A percentile compares a stretch with the other conserved stretches of the same genome.
These are phyloP conservation scores for Hypoxylon sp. DNA, from an alignment of 2,329 filamentous ascomycete genomes.

Conservation along the genomic window DNA sequence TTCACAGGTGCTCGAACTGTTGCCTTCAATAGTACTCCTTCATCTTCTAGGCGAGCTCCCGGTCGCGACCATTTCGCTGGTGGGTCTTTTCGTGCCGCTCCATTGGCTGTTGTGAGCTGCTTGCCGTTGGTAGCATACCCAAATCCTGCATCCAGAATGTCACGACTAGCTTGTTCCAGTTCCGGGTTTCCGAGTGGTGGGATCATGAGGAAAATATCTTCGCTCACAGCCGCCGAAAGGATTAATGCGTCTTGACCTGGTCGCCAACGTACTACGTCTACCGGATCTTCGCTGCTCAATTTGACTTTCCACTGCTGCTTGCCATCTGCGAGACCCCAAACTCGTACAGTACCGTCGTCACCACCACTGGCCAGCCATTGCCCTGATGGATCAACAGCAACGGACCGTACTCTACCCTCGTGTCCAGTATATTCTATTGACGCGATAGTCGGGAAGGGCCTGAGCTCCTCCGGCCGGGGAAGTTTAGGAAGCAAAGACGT, in stretches of 20 bases:
- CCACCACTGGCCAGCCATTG: constrained; percentile 91
- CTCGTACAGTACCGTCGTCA: constrained; percentile 90
- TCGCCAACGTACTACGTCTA: constrained; percentile 91
- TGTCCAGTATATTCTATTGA: constrained; percentile 91
- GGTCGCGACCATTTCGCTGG: constrained; percentile 89
- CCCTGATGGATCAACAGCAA: constrained; percentile 88
- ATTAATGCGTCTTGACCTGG: constrained; percentile 85
- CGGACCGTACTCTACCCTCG: constrained; percentile 85
- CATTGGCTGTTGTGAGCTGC: constrained; percentile 67
- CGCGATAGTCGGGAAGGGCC: constrained; percentile 93
- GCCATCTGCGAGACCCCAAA: constrained; percentile 90
- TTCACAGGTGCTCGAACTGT: constrained; percentile 87
- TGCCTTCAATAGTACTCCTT: constrained; percentile 83
- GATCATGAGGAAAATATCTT: constrained; percentile 87
- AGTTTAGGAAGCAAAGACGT: constrained; percentile 92
- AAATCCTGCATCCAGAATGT: constrained; percentile 89
- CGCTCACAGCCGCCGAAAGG: constrained; percentile 85
- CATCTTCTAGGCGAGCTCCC: constrained; percentile 78
- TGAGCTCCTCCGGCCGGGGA: constrained; percentile 91
- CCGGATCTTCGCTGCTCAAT: constrained; percentile 81
- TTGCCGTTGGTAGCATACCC: constrained; percentile 84
- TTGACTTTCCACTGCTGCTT: constrained; percentile 89
- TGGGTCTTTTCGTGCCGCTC: constrained; percentile 77
- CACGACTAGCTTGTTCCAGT: constrained; percentile 80
- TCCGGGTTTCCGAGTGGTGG: constrained; percentile 81